Percentiles rank a stretch among this genome's conserved stretches.
phyloP scores from a whole-genome alignment of 2,329 filamentous ascomycete species.

The Chalaropsis ovoidea region DNA sequence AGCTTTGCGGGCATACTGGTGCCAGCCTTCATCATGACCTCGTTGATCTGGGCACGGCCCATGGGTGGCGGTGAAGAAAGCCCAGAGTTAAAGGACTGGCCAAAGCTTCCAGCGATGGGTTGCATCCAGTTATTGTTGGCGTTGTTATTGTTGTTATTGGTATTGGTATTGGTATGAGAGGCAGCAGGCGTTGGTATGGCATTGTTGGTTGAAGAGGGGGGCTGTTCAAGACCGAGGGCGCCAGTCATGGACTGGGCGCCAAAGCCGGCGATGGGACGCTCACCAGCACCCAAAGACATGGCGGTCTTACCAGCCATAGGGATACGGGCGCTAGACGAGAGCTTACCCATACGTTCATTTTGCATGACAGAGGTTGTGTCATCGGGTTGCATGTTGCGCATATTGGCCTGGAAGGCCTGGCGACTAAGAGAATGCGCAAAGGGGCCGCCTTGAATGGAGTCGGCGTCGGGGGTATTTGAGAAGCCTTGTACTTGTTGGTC shows the following conservation, averaged over 20 bases:
- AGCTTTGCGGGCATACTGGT: slow-evolving; percentile 87
- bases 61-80: slow-evolving; percentile 71
- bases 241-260: slow-evolving; percentile 66
- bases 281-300: slow-evolving; percentile 27
- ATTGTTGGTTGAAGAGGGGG: slow-evolving; percentile 51
- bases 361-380: slow-evolving; percentile 39
- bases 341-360: slow-evolving; percentile 14
- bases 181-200: slow-evolving; percentile 79
- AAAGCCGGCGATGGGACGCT: slow-evolving; percentile 48
- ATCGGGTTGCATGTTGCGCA: slow-evolving; percentile 43
- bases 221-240: slow-evolving; percentile 43
- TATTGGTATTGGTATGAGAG: slow-evolving; percentile 30
- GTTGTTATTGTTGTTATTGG: slow-evolving; percentile 17
- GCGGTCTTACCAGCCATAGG: slow-evolving; percentile 34
- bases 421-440: slow-evolving; percentile 58
- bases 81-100: slow-evolving; percentile 79
- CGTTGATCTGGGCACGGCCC: slow-evolving; percentile 67
- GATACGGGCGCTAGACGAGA: slow-evolving; percentile 10
- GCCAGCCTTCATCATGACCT: slow-evolving; percentile 78
- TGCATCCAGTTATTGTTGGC: slow-evolving; percentile 32
- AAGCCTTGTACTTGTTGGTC: slow-evolving; percentile 67
- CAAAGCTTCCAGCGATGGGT: slow-evolving; percentile 65
- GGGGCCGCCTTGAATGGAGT: slow-evolving; percentile 64
- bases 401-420: slow-evolving; percentile 57
- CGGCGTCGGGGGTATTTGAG: slow-evolving; percentile 83